phyloP scores from a whole-genome alignment of 306 rosid genomes.

The Hippophae gyantsensis region DNA sequence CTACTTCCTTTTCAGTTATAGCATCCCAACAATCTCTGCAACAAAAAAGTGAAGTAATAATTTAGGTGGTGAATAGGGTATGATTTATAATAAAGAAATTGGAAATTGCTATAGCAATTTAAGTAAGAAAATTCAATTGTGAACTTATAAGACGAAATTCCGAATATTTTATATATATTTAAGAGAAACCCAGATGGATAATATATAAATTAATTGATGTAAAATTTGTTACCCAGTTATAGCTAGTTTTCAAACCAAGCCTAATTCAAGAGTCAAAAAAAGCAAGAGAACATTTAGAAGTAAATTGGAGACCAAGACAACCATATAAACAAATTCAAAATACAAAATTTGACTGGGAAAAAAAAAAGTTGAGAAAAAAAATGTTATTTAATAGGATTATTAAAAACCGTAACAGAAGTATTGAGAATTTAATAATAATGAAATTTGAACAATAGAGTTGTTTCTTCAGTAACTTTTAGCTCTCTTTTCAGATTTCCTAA shows the following conservation, averaged over 20 bases:
- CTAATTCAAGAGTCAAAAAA: no score
- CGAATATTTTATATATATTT: no score
- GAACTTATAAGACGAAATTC: background rate
- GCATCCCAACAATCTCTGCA: conserved; percentile 22
- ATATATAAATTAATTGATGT: background rate
- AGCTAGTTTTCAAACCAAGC: no score
- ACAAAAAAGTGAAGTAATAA: conserved; percentile 7
- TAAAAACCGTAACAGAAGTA: conserved; percentile 5
- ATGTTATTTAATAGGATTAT: no score
- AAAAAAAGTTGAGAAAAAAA: background rate
- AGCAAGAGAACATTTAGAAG: no score
- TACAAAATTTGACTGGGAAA: background rate
- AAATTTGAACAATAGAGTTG: conserved; percentile 11
- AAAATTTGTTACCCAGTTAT: background rate
- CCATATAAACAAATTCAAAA: no score
- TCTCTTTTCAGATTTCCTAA: conserved; percentile 12
- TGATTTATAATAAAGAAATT: background rate
- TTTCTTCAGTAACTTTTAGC: conserved; percentile 15
- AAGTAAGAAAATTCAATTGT: conserved; percentile 6
- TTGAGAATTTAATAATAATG: background rate
- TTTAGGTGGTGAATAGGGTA: background rate
- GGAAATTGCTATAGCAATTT: conserved; percentile 1
- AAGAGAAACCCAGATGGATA: background rate
- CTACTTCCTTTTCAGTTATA: conserved; percentile 12
- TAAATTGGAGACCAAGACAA: no score